Conservation (phyloP, 2,329 filamentous ascomycete species). For the Stagonosporopsis cucurbitacearum region DNA sequence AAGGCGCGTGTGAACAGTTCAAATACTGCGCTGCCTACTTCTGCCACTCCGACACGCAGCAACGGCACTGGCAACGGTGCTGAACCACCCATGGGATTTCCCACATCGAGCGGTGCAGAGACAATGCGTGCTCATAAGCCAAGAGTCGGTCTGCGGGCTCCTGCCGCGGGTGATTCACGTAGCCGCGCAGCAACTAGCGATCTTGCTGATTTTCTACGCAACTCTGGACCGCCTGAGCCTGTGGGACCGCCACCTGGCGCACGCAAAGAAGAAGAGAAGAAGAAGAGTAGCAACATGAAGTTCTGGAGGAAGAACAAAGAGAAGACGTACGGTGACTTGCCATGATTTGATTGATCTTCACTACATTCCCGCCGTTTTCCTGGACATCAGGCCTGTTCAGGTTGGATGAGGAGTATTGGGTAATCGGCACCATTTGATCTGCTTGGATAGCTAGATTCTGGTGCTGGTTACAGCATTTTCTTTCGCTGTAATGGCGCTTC, state of each 20-base stretch:
- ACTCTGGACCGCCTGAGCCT: constrained; percentile 48
- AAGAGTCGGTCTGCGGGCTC: constrained; percentile 36
- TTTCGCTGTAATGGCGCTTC: not conserved
- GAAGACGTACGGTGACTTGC: constrained; percentile 33
- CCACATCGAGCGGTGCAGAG: constrained; percentile 24
- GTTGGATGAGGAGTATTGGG: not conserved
- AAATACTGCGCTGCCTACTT: constrained; percentile 25
- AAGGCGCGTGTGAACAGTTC: constrained; percentile 35
- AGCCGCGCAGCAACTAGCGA: constrained; percentile 48
- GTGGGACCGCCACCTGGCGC: constrained; percentile 17
- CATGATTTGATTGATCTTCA: constrained; percentile 11
- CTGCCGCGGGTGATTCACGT: constrained; percentile 29
- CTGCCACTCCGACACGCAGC: constrained; percentile 20
- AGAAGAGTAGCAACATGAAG: constrained; percentile 30
- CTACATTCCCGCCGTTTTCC: not conserved
- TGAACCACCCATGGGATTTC: constrained; percentile 20
- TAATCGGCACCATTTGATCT: not conserved
- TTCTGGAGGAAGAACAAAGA: constrained; percentile 45
- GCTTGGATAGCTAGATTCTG: not conserved
- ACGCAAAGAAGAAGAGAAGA: constrained; percentile 43
- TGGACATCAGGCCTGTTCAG: not conserved
- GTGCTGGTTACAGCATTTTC: not conserved
- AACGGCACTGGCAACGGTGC: constrained; percentile 22
- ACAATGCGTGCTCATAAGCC: constrained; percentile 37
- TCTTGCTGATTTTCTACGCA: constrained; percentile 53